Base-by-base conservation (phyloP, 768 basidiomycete species). In the Tephrocybe rancida region DNA sequence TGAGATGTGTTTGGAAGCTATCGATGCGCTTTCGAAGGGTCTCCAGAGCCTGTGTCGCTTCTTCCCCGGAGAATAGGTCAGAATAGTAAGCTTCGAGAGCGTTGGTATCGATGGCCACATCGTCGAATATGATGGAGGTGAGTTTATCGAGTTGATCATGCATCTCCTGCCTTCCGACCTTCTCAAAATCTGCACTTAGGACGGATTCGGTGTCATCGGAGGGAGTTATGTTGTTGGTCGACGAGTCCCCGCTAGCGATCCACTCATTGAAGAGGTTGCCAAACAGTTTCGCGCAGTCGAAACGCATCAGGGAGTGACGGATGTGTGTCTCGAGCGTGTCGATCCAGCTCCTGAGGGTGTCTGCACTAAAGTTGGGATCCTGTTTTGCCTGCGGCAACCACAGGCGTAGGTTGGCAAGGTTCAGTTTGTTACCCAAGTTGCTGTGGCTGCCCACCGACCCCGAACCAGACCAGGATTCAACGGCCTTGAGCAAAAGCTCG, bases 261-360 rank as follows among this genome's bases (percentile, higher is more conserved):
- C 77, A 77, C 52, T 79, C 77, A 39, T 74, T 73, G 54, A 76
- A 71, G 11, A 79, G 66, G 24, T 58, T 72, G 1, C 75, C 75
- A 22, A 76, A 79, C 6, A 77, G 65, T 43, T 66, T 72, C 5
- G 75, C 76, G 24, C 68, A 70, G 24, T 76, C 74, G 41, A 77
- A 75, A 8, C 71, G 67, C 58, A 65, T 67, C 27, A 60, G 50
- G n/a, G 65, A 68, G 44, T 75, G 74, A 3, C 54, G 61, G 34
- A 78, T 71, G 53, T 77, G 73, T 0, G 68, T 64, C 56, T 78
- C 73, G 18, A 78, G 61, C 0, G 68, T 68, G n/a, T 68, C 59
- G 2, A 62, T 67, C 76, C 75, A 77, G 38, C 68, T 65, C 32
- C 67, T 59, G 5, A 73, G 64, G 39, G 74, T 66, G 10, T 69